Percentiles rank a stretch among this genome's conserved stretches.
These are phyloP conservation scores for Acanthamoeba castellanii DNA, from an alignment of 208 protist species.

Conservation along the genomic window DNA sequence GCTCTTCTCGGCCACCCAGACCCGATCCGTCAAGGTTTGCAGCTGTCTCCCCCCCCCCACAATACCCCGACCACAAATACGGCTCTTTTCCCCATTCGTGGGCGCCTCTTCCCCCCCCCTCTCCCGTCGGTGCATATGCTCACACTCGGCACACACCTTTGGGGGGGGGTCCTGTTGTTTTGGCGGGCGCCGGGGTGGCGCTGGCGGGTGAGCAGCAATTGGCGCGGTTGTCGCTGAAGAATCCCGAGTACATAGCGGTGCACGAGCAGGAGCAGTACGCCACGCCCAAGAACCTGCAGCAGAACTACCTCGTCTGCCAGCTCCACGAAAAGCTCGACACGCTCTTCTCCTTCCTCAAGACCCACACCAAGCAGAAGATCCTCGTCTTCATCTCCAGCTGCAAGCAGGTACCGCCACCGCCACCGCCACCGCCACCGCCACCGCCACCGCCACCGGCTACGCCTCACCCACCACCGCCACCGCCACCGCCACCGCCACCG, in stretches of 20 bases:
- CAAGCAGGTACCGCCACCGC: slow-evolving; percentile 95
- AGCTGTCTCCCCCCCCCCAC: no score
- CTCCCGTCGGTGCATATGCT: no score
- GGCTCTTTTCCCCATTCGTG: slow-evolving; percentile 67
- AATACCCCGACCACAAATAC: background rate
- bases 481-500: no score
- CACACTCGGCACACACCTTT: no score
- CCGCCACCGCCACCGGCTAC: no score
- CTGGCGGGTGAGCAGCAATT: slow-evolving; percentile 95
- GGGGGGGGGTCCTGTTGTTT: no score
- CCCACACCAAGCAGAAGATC: slow-evolving; percentile 97
- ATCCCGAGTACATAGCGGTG: slow-evolving; percentile 96
- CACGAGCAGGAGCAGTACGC: slow-evolving; percentile 85
- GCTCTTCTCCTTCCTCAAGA: slow-evolving; percentile 99
- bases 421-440: no score
- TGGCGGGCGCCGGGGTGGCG: slow-evolving; percentile 95
- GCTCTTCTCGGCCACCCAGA: slow-evolving; percentile 99
- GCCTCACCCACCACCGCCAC: no score
- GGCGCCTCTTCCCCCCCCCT: no score
- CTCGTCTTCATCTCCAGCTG: slow-evolving; percentile 99
- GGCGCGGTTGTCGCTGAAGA: slow-evolving; percentile 95
- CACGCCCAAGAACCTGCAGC: slow-evolving; percentile 79
- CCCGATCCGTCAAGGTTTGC: slow-evolving; percentile 94
- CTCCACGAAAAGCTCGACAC: slow-evolving; percentile 97
- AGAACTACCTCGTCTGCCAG: slow-evolving; percentile 97